Percentiles rank a stretch among this genome's conserved stretches.
These are phyloP conservation scores for Mediolabrus comicus DNA, from an alignment of 108 stramenopile species.

Conservation along the genomic window DNA sequence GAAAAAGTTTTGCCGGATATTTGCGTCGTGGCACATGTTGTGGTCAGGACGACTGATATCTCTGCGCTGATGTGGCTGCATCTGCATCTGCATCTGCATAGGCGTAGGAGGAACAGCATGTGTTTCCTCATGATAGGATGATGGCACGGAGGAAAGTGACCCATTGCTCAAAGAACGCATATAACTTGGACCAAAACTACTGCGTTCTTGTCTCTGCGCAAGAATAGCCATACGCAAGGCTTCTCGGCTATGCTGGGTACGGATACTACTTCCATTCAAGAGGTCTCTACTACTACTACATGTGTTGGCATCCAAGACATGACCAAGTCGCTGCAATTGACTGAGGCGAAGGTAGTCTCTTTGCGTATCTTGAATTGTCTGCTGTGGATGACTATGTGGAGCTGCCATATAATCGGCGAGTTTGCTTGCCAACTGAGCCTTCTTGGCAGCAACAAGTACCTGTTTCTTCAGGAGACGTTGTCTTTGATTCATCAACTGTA, in stretches of 20 bases:
- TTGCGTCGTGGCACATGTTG: not conserved
- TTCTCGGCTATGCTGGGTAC: not conserved
- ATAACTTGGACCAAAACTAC: too few species aligned
- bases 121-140: not conserved
- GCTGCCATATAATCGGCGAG: not conserved
- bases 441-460: not conserved
- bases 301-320: not conserved
- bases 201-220: not conserved
- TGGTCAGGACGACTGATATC: conserved; percentile 14
- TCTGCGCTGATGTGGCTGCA: not conserved
- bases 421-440: not conserved
- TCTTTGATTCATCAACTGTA: not conserved
- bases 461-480: not conserved
- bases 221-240: not conserved
- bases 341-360: not conserved
- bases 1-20: not conserved
- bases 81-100: not conserved
- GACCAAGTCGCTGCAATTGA: not conserved
- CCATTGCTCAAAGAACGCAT: not conserved
- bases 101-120: not conserved
- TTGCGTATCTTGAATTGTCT: not conserved
- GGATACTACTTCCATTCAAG: not conserved
- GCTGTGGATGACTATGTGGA: not conserved
- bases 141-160: not conserved
- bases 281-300: not conserved